Evolutionary conservation across 176 grass and related monocot species (phyloP).

Genomic region (Lolium perenne): DNA sequence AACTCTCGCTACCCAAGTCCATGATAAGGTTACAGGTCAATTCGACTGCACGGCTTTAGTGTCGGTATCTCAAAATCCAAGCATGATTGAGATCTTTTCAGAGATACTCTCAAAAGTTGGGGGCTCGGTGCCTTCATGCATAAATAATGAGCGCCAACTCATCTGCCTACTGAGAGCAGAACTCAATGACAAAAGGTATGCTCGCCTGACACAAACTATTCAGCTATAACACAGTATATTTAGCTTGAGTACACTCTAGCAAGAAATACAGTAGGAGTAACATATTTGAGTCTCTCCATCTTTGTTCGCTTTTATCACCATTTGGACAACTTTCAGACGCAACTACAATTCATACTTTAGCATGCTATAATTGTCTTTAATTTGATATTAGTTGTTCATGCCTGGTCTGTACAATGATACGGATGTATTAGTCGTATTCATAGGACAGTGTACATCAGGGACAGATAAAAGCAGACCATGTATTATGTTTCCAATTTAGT

Average conservation of each 20-base stretch:
- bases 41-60: constrained; percentile 10
- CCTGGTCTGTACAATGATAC: too few relatives aligned
- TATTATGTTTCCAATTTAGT: too few relatives aligned
- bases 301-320: neutral
- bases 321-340: neutral
- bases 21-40: neutral
- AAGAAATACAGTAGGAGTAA: neutral
- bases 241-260: neutral
- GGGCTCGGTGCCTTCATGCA: accelerated
- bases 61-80: neutral
- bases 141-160: neutral
- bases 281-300: neutral
- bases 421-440: too few relatives aligned
- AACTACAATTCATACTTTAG: too few relatives aligned
- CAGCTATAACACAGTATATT: neutral
- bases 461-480: too few relatives aligned
- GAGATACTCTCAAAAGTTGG: neutral
- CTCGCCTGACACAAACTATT: neutral
- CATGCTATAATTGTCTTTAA: too few relatives aligned
- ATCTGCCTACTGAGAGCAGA: neutral
- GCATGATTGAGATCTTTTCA: neutral
- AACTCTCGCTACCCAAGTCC: neutral
- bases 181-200: neutral
- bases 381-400: too few relatives aligned
- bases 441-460: too few relatives aligned